phyloP scores from a whole-genome alignment of 768 basidiomycete species.

The Serendipita sp. region DNA sequence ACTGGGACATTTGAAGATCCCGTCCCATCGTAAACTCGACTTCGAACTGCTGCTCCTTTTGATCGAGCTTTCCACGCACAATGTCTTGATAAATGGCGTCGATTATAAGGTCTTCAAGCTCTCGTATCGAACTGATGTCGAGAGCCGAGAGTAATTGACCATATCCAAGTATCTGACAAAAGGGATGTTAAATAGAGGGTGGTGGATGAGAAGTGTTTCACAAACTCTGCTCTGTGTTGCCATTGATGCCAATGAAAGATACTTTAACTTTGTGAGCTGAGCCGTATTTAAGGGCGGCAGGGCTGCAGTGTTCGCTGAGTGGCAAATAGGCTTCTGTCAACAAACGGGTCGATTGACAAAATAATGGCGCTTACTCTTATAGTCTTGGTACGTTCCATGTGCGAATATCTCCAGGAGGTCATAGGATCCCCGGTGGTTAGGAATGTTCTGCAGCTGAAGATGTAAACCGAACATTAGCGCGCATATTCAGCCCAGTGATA shows the following conservation, averaged over 20 bases:
- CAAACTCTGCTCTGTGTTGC: slow-evolving; percentile 61
- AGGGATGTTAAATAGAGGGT: not conserved
- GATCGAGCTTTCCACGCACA: slow-evolving; percentile 82
- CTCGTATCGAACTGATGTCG: slow-evolving; percentile 62
- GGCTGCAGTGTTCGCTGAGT: slow-evolving; percentile 42
- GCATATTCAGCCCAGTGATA: not conserved
- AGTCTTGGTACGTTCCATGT: slow-evolving; percentile 74
- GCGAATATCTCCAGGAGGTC: slow-evolving; percentile 72
- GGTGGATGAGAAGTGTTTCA: slow-evolving; percentile 7
- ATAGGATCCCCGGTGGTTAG: slow-evolving; percentile 44
- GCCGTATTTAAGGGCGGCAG: slow-evolving; percentile 52
- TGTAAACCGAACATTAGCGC: not conserved
- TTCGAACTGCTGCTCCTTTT: slow-evolving; percentile 76
- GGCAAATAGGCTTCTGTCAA: slow-evolving; percentile 3
- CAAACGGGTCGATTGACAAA: not conserved
- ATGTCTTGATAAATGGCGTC: slow-evolving; percentile 89
- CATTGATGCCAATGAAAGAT: slow-evolving; percentile 77
- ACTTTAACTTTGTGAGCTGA: slow-evolving; percentile 79
- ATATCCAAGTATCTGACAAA: slow-evolving; percentile 63
- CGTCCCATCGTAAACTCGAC: slow-evolving; percentile 86
- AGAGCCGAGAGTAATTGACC: slow-evolving; percentile 49
- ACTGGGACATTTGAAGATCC: slow-evolving; percentile 65
- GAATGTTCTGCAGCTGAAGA: slow-evolving; percentile 44
- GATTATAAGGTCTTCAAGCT: slow-evolving; percentile 92
- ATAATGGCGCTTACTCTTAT: slow-evolving; percentile 37